Conservation (phyloP, 169 alveolate species). For the Plasmodium vivax region DNA sequence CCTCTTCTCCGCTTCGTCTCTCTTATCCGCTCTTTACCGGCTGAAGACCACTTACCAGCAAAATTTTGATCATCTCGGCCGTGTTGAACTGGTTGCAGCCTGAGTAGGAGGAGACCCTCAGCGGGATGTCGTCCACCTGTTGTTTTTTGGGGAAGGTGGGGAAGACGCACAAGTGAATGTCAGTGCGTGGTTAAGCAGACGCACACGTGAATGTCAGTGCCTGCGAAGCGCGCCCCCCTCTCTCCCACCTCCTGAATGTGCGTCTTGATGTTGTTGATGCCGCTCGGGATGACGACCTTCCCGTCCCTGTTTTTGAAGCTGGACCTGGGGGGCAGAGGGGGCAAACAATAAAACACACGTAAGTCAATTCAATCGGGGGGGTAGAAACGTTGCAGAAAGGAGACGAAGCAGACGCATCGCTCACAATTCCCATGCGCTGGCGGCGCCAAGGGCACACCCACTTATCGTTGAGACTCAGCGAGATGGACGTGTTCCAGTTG, state of each 20-base stretch:
- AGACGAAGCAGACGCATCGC: neutral
- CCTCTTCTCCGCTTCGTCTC: neutral
- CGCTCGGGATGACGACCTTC: constrained; percentile 79
- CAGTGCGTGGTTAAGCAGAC: no score
- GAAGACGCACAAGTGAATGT: neutral
- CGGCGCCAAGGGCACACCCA: neutral
- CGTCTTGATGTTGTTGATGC: constrained; percentile 75
- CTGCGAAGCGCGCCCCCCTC: neutral
- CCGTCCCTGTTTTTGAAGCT: constrained; percentile 73
- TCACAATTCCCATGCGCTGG: neutral
- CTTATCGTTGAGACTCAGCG: constrained; percentile 73
- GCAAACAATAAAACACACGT: neutral
- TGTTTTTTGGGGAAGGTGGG: neutral
- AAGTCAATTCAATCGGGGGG: neutral
- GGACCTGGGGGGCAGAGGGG: neutral
- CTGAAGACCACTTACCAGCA: constrained; percentile 33
- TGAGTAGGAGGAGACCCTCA: constrained; percentile 75
- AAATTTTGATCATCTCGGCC: constrained; percentile 77
- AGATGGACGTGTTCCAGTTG: constrained; percentile 87
- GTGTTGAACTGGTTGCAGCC: constrained; percentile 73
- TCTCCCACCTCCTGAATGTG: constrained; percentile 69
- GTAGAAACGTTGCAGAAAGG: neutral
- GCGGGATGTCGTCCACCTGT: constrained; percentile 73
- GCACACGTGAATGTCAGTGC: no score
- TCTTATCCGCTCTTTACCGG: neutral